phyloP scores from a whole-genome alignment of 768 basidiomycete genomes.

The Tephrocybe rancida region DNA sequence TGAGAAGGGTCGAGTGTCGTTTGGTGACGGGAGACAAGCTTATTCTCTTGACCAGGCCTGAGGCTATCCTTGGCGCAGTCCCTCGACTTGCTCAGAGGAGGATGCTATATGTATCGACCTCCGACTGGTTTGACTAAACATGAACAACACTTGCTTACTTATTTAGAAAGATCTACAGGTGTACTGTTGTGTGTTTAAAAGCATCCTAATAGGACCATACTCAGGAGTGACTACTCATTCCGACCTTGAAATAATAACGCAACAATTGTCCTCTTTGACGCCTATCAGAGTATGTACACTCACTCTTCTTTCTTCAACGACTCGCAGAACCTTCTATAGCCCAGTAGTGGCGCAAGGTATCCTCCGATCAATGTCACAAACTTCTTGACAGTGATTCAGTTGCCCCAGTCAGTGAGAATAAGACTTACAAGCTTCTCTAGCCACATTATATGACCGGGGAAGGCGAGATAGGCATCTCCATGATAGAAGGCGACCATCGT shows the following conservation, averaged over 20 bases:
- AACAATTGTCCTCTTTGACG: too few relatives aligned
- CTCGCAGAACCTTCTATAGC: neutral
- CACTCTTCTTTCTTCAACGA: constrained; percentile 4
- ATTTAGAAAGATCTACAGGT: too few relatives aligned
- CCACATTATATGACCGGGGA: constrained; percentile 30
- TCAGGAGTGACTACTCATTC: too few relatives aligned
- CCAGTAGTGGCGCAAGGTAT: constrained; percentile 16
- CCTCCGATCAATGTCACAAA: constrained; percentile 29
- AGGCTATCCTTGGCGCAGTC: too few relatives aligned
- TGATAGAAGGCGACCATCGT: constrained; percentile 24
- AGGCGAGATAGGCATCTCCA: constrained; percentile 26
- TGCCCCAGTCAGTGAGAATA: neutral
- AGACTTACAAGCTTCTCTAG: constrained; percentile 28
- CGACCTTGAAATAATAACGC: too few relatives aligned
- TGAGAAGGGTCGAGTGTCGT: constrained; percentile 6
- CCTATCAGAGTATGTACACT: too few relatives aligned
- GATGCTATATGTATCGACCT: neutral
- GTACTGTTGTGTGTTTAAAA: too few relatives aligned
- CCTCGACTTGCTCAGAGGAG: constrained; percentile 13
- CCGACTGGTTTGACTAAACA: too few relatives aligned
- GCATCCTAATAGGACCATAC: too few relatives aligned
- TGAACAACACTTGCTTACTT: too few relatives aligned
- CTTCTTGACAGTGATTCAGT: constrained; percentile 11
- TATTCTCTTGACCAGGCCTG: neutral
- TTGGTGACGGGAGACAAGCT: neutral